Base-by-base conservation (phyloP, 345 rosid genomes). In the Linum lewisii region DNA sequence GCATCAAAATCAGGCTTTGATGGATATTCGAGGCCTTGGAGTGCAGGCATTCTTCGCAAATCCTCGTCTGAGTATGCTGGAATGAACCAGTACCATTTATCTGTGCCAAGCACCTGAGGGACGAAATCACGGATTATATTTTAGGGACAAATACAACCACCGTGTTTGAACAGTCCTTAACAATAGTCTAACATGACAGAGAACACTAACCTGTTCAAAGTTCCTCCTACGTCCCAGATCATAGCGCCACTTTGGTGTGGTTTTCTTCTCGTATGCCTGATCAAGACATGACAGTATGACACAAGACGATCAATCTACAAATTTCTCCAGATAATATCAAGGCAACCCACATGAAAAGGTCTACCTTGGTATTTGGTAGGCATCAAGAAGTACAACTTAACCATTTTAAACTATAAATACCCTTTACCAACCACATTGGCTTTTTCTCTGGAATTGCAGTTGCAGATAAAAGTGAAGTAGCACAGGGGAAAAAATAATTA, bases 221-320 rank as follows among this genome's bases (percentile, higher is more conserved):
- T 93, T 93, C 71, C 76, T 85, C 77, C 70, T 87, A 51, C 88
- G 71, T 49, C 99, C 97, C 29, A 93, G 88, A 70, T 93, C 99
- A 64, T 87, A 93, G 16, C 87, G 92, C 99, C 97, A 93, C 69
- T 82, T 89, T 54, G 84, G 82, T 58, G 85, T 76, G 64, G 80
- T 82, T 72, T 85, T 93, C 86, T 93, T 93, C 80, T 93, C 99
- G 76, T 89, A 93, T 23, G 99, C 99, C 99, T 93, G 72, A 62
- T 51, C 64, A 74, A 53, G 72, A 61, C 54, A 64, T 16, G 26
- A 52, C 3, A 52, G 5, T 5, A 74, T 53, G 71, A 61, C 53
- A 64, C 21, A 23, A 54, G 10, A 54, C 7, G 29, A 54, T 54
- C 16, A 42, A 42, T 16, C 34, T 1, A 29, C 13, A 24, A 54